Base-by-base conservation (phyloP, 148 eudicot species). In the Simmondsia chinensis region DNA sequence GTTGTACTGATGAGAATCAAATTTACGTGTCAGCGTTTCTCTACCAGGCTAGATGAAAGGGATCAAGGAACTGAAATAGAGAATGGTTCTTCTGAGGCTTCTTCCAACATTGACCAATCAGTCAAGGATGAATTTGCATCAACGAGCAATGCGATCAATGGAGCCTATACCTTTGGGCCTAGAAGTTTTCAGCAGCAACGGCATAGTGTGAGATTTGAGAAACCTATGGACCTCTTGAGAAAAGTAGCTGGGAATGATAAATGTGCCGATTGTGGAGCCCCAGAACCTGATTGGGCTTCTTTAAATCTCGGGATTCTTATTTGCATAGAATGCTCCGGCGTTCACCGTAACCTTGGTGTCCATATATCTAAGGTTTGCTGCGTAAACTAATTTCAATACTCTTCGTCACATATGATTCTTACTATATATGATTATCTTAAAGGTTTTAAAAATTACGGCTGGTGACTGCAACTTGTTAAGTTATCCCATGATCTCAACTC, bases 241-340 rank as follows among this genome's bases (percentile, higher is more conserved):
- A 72, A 65, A 38, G 65, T 91, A 30, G 63, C 66, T 24, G 97
- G 97, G 43, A 91, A 91, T 64, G 85, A 91, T 39, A 82, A 74
- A 70, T 91, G 97, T 66, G 97, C 97, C 14, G 97, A 91, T 73
- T 91, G 97, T 68, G 88, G 80, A 51, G 85, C 97, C 12, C 79
- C 94, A 19, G 95, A 73, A 52, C 97, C 97, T 12, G 97, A 91
- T 45, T 91, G 97, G 97, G 97, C 97, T 43, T 91, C 97, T 37
- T 64, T 91, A 59, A 91, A 91, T 70, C 95, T 91, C 20, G 97
- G 97, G 3, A 65, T 91, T 43, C 88, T 91, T 54, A 63, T 91
- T 48, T 91, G 97, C 66, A 91, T 91, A 23, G 95, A 91, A 57
- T 91, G 97, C 63, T 91, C 97, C 52, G 97, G 97, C 39, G 80